Conservation (phyloP, 73 alveolate species). For the Stentor coeruleus region DNA sequence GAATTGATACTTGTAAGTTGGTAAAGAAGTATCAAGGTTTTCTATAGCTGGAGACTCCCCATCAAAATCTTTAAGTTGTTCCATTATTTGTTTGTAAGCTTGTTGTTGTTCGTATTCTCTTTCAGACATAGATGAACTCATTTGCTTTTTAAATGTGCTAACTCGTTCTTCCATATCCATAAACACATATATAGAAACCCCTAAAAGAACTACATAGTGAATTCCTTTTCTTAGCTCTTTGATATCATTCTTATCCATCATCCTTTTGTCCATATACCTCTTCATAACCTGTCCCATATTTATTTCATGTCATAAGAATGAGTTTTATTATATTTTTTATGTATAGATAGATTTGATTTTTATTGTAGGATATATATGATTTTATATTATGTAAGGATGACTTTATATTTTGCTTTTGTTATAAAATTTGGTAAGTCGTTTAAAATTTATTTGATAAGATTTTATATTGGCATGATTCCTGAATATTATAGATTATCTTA, state of each 20-base stretch:
- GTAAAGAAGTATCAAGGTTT: neutral
- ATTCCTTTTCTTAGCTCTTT: neutral
- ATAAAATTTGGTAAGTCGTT: too few species aligned
- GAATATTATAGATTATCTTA: too few species aligned
- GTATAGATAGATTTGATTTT: too few species aligned
- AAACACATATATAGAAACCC: neutral
- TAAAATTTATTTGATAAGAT: too few species aligned
- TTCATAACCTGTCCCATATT: neutral
- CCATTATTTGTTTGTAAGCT: neutral
- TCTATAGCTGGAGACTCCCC: neutral
- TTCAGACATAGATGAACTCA: neutral
- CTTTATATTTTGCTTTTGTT: too few species aligned
- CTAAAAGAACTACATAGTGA: neutral
- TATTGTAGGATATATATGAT: too few species aligned
- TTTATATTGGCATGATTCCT: too few species aligned
- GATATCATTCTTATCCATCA: too few species aligned
- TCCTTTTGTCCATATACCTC: too few species aligned
- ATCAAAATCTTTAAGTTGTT: neutral
- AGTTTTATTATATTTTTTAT: too few species aligned
- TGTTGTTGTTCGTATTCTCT: neutral
- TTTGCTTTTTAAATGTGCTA: neutral
- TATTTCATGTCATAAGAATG: too few species aligned
- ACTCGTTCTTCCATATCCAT: neutral
- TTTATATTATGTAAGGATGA: too few species aligned
- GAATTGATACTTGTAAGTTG: constrained; percentile 1